phyloP scores from a whole-genome alignment of 1,284 basidiomycete genomes.

The Mycena citricolor region DNA sequence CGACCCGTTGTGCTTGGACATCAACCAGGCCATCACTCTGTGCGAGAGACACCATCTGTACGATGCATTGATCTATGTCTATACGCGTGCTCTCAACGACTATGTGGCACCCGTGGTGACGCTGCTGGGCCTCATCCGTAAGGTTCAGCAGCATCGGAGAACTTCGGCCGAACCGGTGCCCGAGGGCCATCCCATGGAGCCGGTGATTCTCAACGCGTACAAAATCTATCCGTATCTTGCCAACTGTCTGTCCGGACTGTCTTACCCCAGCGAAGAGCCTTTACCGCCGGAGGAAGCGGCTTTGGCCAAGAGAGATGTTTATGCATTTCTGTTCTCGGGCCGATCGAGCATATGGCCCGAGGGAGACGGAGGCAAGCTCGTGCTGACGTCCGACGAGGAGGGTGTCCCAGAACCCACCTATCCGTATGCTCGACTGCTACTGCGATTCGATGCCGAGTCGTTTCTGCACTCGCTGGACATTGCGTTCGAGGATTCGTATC shows the following conservation, averaged over 20 bases:
- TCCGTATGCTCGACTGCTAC: conserved; percentile 83
- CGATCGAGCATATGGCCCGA: conserved; percentile 78
- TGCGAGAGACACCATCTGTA: conserved; percentile 85
- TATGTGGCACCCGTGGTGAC: conserved; percentile 90
- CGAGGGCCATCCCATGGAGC: conserved; percentile 48
- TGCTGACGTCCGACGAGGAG: conserved; percentile 73
- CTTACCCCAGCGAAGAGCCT: conserved; percentile 83
- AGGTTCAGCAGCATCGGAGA: conserved; percentile 54
- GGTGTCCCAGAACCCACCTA: conserved; percentile 77
- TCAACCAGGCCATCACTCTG: conserved; percentile 88
- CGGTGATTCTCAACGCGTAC: conserved; percentile 76
- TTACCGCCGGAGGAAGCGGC: conserved; percentile 64
- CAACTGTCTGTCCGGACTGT: conserved; percentile 79
- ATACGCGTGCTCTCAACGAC: conserved; percentile 85
- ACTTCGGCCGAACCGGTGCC: conserved; percentile 36
- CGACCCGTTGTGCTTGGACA: conserved; percentile 87
- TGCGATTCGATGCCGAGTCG: conserved; percentile 92
- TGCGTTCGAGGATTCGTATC: conserved; percentile 90
- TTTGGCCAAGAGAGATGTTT: conserved; percentile 71
- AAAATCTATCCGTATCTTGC: conserved; percentile 94
- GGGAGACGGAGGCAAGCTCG: conserved; percentile 66
- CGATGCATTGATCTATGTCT: conserved; percentile 94
- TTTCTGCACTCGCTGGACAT: conserved; percentile 93
- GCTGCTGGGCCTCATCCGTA: conserved; percentile 76
- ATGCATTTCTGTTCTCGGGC: conserved; percentile 83